These are phyloP conservation scores for Blastocystis sp. DNA, from an alignment of 352 stramenopile species.

Conservation along the genomic window DNA sequence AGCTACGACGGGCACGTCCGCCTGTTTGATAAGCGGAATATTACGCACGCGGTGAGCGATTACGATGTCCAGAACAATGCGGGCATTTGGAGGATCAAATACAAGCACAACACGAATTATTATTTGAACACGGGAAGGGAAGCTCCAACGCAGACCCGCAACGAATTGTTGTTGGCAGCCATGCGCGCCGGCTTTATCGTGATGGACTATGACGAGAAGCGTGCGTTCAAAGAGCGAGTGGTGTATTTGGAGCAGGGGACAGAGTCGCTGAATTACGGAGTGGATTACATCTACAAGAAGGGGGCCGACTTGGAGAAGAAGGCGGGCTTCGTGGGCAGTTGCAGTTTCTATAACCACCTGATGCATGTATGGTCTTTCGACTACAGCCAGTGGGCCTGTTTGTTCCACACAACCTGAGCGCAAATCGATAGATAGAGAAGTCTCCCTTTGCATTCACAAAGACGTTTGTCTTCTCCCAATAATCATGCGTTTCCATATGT, in stretches of 20 bases:
- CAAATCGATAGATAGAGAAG: no score
- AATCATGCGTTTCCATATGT: neutral
- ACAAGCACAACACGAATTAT: constrained; percentile 63
- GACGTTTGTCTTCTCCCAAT: neutral
- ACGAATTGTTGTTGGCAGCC: constrained; percentile 47
- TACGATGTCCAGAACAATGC: constrained; percentile 51
- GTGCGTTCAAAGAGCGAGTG: neutral
- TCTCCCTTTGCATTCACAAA: constrained; percentile 1
- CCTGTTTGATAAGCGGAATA: constrained; percentile 40
- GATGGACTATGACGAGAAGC: constrained; percentile 36
- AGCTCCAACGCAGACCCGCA: neutral
- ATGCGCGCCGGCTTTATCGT: constrained; percentile 50
- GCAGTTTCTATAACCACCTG: constrained; percentile 67
- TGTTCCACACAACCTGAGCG: constrained; percentile 19
- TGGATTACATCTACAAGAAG: constrained; percentile 65
- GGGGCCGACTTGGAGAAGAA: neutral
- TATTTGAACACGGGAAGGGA: neutral
- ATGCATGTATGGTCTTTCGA: constrained; percentile 57
- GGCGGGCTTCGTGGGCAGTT: constrained; percentile 44
- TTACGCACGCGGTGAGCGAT: constrained; percentile 22
- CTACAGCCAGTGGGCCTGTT: constrained; percentile 44
- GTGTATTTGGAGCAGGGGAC: constrained; percentile 61
- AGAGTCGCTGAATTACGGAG: constrained; percentile 58
- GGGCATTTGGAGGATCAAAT: constrained; percentile 68
- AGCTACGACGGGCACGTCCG: constrained; percentile 66